Evolutionary conservation across 441 rosid genomes (phyloP).

Genomic region (Eutrema salsugineum): DNA sequence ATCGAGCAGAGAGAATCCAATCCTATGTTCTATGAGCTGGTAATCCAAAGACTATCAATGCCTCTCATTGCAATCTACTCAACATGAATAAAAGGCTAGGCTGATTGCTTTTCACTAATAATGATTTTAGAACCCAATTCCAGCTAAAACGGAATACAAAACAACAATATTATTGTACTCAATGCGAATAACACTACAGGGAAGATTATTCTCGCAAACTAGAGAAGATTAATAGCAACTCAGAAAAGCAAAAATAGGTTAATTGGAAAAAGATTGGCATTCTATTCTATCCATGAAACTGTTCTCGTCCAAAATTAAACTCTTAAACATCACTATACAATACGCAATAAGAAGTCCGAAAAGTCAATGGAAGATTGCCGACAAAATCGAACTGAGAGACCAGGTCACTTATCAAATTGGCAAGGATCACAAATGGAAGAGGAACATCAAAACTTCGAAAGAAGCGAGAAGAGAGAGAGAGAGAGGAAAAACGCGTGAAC

Average conservation of each 20-base stretch:
- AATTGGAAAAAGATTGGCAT: neutral
- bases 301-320: neutral
- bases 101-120: conserved; percentile 1
- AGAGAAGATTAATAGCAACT: neutral
- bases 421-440: neutral
- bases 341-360: neutral
- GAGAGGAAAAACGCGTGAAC: neutral
- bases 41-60: neutral
- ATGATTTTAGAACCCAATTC: neutral
- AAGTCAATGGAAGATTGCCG: conserved; percentile 22
- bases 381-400: neutral
- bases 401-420: neutral
- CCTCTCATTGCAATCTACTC: neutral
- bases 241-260: neutral
- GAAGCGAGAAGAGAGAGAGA: neutral
- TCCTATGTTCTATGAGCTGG: neutral
- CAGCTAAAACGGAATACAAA: neutral
- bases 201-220: no score
- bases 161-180: neutral
- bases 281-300: neutral
- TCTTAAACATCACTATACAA: neutral
- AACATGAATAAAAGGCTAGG: neutral
- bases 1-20: neutral
- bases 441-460: neutral
- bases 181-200: no score